phyloP scores from a whole-genome alignment of 2,329 filamentous ascomycete genomes.

The Waltergamsia citrina region DNA sequence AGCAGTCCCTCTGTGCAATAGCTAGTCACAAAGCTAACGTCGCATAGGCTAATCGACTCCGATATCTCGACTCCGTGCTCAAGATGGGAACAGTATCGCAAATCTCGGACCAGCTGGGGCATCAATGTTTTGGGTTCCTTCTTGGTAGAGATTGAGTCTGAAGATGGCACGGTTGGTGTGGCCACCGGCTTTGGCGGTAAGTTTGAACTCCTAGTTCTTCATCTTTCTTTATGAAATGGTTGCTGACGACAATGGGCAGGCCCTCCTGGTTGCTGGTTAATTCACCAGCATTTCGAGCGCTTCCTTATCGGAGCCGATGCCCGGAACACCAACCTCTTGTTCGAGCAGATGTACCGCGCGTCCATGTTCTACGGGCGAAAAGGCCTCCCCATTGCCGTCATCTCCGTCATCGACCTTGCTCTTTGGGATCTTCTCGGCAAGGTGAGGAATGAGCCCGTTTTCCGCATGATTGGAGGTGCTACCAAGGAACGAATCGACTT shows the following conservation, averaged over 20 bases:
- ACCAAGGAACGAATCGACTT: constrained; percentile 77
- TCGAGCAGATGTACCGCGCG: constrained; percentile 92
- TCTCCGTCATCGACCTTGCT: constrained; percentile 88
- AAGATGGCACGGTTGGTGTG: constrained; percentile 86
- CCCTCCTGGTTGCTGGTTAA: constrained; percentile 87
- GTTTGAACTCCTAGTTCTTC: constrained; percentile 6
- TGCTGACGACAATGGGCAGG: constrained; percentile 27
- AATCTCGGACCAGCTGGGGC: constrained; percentile 84
- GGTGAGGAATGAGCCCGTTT: constrained; percentile 84
- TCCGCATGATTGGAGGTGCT: constrained; percentile 88
- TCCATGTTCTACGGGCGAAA: constrained; percentile 98
- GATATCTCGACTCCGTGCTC: constrained; percentile 92
- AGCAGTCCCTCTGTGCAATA: not conserved
- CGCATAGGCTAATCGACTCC: constrained; percentile 77
- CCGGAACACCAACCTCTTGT: constrained; percentile 81
- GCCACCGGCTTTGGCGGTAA: constrained; percentile 83
- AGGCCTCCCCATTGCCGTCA: constrained; percentile 80
- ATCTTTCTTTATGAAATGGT: not conserved
- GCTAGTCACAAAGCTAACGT: constrained; percentile 1
- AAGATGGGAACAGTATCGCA: constrained; percentile 77
- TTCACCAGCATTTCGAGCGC: constrained; percentile 86
- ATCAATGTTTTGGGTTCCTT: constrained; percentile 94
- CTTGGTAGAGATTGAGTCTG: constrained; percentile 79
- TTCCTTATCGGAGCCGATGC: constrained; percentile 87
- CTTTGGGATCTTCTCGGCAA: constrained; percentile 91